Evolutionary conservation across 257 asterid genomes (phyloP).

Genomic region (Capsicum rhomboideum): DNA sequence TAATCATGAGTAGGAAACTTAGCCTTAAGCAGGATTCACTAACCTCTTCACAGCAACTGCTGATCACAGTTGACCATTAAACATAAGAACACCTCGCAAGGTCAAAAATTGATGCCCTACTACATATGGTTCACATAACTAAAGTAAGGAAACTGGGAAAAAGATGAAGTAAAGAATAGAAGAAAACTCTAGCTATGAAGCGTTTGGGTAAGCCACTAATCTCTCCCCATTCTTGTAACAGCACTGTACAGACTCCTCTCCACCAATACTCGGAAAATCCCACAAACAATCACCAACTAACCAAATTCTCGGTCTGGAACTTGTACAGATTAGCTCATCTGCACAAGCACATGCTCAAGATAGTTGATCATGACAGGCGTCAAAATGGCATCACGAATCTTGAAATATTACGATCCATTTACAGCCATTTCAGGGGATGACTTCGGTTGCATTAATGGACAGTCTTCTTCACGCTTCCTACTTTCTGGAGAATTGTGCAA

Average conservation of each 20-base stretch:
- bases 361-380: background rate
- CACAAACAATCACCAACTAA: background rate
- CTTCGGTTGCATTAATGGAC: slow-evolving; percentile 38
- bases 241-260: slow-evolving; percentile 81
- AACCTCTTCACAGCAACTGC: background rate
- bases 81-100: background rate
- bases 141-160: background rate
- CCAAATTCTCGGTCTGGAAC: background rate
- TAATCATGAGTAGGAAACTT: background rate
- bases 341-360: background rate
- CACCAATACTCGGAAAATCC: slow-evolving; percentile 21
- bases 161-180: background rate
- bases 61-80: background rate
- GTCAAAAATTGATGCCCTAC: background rate
- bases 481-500: slow-evolving; percentile 32
- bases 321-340: slow-evolving; percentile 3
- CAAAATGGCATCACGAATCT: background rate
- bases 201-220: slow-evolving; percentile 6
- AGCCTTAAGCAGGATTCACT: background rate
- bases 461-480: slow-evolving; percentile 43
- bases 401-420: slow-evolving; percentile 52
- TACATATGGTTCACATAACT: background rate
- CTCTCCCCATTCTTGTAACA: slow-evolving; percentile 30
- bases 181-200: slow-evolving; percentile 4
- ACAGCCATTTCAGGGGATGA: slow-evolving; percentile 85